These are phyloP conservation scores for Penicillium mononematosum DNA, from an alignment of 495 filamentous ascomycete genomes.

Conservation along the genomic window DNA sequence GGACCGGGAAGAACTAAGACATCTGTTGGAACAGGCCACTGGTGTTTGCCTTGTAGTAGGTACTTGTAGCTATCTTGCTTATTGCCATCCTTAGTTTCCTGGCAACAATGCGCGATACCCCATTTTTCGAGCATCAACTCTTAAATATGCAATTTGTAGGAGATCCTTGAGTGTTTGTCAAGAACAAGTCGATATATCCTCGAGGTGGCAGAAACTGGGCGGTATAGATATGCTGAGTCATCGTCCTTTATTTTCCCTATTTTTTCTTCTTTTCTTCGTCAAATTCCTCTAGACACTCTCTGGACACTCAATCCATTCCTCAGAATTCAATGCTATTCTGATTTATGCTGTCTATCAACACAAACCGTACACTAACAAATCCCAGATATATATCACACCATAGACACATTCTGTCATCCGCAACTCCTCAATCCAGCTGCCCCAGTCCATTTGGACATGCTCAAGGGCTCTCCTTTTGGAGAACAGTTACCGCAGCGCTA, in stretches of 20 bases:
- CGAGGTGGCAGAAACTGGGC: not conserved
- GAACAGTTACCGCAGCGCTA: conserved; percentile 45
- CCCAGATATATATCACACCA: conserved; percentile 1
- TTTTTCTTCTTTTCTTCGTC: not conserved
- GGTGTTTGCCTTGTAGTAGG: too few relatives aligned
- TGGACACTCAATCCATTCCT: not conserved
- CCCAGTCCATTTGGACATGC: conserved; percentile 26
- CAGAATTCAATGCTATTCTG: conserved; percentile 21
- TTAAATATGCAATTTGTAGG: too few relatives aligned
- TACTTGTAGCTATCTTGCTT: too few relatives aligned
- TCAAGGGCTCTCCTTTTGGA: conserved; percentile 42
- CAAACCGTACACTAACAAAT: not conserved
- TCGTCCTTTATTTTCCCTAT: not conserved
- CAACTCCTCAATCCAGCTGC: conserved; percentile 48
- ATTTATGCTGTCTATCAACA: not conserved
- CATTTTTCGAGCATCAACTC: too few relatives aligned
- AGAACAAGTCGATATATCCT: too few relatives aligned
- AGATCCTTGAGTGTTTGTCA: too few relatives aligned
- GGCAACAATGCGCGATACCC: too few relatives aligned
- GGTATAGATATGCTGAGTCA: not conserved
- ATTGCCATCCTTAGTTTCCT: too few relatives aligned
- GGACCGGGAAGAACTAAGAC: too few relatives aligned
- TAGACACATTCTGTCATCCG: conserved; percentile 13
- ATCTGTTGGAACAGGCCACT: too few relatives aligned
- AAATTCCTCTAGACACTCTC: not conserved